Percentiles rank a stretch among this genome's conserved stretches.
These are phyloP conservation scores for Crithidia mellificae DNA, from an alignment of 208 protist genomes.

Conservation along the genomic window DNA sequence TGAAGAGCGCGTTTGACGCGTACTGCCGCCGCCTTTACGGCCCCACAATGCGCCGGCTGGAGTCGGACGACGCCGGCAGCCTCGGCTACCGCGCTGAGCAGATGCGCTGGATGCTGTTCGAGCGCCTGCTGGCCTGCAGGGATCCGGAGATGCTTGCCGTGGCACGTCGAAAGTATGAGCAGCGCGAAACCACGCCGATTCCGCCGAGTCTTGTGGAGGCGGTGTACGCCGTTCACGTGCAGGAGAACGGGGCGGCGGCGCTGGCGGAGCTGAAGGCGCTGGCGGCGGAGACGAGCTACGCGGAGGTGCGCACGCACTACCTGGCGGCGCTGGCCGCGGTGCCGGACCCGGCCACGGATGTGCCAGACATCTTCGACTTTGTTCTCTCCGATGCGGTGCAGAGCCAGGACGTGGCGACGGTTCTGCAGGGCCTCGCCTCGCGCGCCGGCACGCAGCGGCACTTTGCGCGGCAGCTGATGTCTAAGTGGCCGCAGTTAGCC, in stretches of 20 bases:
- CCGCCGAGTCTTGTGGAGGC: constrained; percentile 47
- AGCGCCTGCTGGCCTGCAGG: constrained; percentile 39
- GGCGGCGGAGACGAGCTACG: constrained; percentile 38
- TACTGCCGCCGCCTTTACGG: constrained; percentile 64
- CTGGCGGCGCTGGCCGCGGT: constrained; percentile 50
- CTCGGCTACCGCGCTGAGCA: constrained; percentile 46
- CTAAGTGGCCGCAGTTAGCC: constrained; percentile 42
- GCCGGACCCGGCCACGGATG: constrained; percentile 30
- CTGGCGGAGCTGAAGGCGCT: constrained; percentile 55
- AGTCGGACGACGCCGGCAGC: constrained; percentile 23
- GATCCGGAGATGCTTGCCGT: constrained; percentile 34
- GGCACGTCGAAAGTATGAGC: constrained; percentile 45
- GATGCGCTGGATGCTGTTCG: constrained; percentile 51
- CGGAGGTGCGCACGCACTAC: constrained; percentile 57
- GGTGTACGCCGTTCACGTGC: constrained; percentile 49
- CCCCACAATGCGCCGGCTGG: constrained; percentile 40
- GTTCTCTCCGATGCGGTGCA: constrained; percentile 68
- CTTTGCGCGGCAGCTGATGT: constrained; percentile 52
- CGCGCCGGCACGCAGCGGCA: constrained; percentile 21
- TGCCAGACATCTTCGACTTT: constrained; percentile 61
- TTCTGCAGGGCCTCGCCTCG: constrained; percentile 50
- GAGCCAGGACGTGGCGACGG: constrained; percentile 56
- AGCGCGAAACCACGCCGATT: constrained; percentile 45
- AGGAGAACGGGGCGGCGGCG: constrained; percentile 39
- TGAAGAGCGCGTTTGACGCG: constrained; percentile 39